A percentile compares a stretch with the other conserved stretches of the same genome.
phyloP scores from a whole-genome alignment of 345 rosid species.

The Populus pruinosa region DNA sequence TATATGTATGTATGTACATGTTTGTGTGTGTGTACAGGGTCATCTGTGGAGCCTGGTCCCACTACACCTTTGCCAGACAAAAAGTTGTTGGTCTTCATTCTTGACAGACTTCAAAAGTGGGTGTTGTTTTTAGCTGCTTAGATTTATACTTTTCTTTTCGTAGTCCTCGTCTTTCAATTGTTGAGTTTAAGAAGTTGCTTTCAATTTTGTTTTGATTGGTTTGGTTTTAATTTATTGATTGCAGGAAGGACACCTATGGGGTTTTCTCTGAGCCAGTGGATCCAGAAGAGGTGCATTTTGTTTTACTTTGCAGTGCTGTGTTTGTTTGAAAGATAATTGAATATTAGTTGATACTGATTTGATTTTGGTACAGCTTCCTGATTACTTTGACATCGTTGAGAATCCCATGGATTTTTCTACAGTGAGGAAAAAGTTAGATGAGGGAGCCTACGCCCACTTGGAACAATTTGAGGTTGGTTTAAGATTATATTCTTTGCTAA shows the following conservation, averaged over 20 bases:
- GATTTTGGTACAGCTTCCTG: neutral
- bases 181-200: constrained; percentile 5
- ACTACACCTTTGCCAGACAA: constrained; percentile 96
- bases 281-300: constrained; percentile 61
- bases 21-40: constrained; percentile 53
- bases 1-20: too few species aligned
- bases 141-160: constrained; percentile 6
- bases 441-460: neutral
- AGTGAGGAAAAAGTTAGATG: neutral
- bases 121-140: constrained; percentile 32
- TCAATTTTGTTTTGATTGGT: constrained; percentile 25
- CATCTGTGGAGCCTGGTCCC: constrained; percentile 82
- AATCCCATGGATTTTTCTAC: constrained; percentile 3
- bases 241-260: constrained; percentile 92
- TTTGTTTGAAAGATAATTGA: too few species aligned
- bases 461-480: neutral
- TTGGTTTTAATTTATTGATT: constrained; percentile 17
- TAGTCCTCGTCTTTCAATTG: neutral
- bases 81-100: constrained; percentile 96
- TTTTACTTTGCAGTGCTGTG: too few species aligned
- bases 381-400: neutral
- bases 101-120: constrained; percentile 99
- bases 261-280: constrained; percentile 95
- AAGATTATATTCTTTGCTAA: neutral
- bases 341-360: too few species aligned